These are phyloP conservation scores for Neurospora tetraspora DNA, from an alignment of 495 filamentous ascomycete species.

Conservation along the genomic window DNA sequence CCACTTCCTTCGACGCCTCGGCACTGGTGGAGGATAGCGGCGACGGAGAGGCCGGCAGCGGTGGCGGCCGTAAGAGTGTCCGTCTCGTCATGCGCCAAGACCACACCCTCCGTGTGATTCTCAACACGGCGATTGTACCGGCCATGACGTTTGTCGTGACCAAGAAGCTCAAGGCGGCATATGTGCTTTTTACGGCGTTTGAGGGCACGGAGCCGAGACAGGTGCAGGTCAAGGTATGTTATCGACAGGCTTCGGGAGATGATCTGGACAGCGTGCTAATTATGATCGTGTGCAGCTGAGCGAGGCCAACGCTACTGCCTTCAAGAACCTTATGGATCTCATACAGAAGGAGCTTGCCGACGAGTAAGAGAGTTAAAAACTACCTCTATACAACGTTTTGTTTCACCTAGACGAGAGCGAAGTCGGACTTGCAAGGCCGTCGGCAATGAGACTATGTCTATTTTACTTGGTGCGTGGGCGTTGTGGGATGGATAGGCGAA, in stretches of 20 bases:
- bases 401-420: not conserved
- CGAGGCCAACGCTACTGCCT: conserved; percentile 33
- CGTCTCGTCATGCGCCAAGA: conserved; percentile 85
- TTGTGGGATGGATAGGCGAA: not conserved
- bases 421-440: not conserved
- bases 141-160: conserved; percentile 64
- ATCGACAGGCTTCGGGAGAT: too few species aligned
- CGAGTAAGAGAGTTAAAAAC: not conserved
- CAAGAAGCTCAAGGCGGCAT: conserved; percentile 47
- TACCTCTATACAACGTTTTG: not conserved
- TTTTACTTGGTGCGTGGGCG: not conserved
- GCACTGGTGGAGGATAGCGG: conserved; percentile 34
- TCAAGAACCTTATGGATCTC: conserved; percentile 29
- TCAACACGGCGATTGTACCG: conserved; percentile 69
- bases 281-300: conserved; percentile 26
- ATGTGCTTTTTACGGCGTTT: conserved; percentile 44
- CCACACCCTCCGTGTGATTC: conserved; percentile 71
- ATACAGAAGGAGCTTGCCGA: conserved; percentile 29
- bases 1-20: conserved; percentile 40
- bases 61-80: conserved; percentile 24
- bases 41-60: conserved; percentile 15
- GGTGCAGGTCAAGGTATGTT: conserved; percentile 67
- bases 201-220: conserved; percentile 48
- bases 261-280: too few species aligned
- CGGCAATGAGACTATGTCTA: not conserved